Evolutionary conservation across 768 basidiomycete genomes (phyloP).

Genomic region (Tremella yokohamensis): DNA sequence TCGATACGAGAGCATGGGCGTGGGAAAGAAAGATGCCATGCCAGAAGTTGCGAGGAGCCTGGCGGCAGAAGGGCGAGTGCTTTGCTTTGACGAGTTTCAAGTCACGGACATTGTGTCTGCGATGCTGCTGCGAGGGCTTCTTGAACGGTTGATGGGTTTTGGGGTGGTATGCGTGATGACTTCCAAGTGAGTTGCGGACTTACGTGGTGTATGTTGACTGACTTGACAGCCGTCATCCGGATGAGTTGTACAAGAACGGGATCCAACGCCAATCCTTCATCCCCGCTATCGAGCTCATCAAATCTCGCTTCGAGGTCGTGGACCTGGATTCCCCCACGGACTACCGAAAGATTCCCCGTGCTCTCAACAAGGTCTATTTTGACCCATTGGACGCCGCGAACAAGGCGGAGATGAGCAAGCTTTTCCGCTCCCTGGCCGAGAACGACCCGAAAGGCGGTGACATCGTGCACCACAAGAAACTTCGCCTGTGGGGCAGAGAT

Average conservation of each 20-base stretch:
- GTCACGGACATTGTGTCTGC: conserved; percentile 97
- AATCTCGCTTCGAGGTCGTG: conserved; percentile 76
- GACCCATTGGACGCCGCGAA: conserved; percentile 69
- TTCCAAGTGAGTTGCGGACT: conserved; percentile 70
- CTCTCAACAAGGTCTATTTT: conserved; percentile 90
- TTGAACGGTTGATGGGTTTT: conserved; percentile 78
- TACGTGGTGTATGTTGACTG: not conserved
- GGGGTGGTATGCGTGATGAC: conserved; percentile 95
- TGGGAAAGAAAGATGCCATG: conserved; percentile 73
- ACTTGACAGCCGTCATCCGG: conserved; percentile 80
- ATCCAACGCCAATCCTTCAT: conserved; percentile 93
- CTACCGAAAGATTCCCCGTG: conserved; percentile 88
- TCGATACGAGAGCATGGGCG: conserved; percentile 54
- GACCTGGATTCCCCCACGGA: conserved; percentile 97
- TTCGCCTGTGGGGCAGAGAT: conserved; percentile 87
- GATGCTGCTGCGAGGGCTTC: conserved; percentile 87
- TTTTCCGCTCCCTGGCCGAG: conserved; percentile 66
- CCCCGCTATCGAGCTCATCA: conserved; percentile 90
- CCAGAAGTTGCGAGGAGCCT: conserved; percentile 80
- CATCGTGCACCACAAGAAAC: conserved; percentile 60
- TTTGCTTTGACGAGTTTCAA: conserved; percentile 99
- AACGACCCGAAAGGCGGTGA: conserved; percentile 39
- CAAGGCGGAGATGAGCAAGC: conserved; percentile 68
- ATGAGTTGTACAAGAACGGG: conserved; percentile 97
- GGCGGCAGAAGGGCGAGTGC: conserved; percentile 73